phyloP scores from a whole-genome alignment of 2,329 filamentous ascomycete genomes.

The Paecilomyces fulvus region DNA sequence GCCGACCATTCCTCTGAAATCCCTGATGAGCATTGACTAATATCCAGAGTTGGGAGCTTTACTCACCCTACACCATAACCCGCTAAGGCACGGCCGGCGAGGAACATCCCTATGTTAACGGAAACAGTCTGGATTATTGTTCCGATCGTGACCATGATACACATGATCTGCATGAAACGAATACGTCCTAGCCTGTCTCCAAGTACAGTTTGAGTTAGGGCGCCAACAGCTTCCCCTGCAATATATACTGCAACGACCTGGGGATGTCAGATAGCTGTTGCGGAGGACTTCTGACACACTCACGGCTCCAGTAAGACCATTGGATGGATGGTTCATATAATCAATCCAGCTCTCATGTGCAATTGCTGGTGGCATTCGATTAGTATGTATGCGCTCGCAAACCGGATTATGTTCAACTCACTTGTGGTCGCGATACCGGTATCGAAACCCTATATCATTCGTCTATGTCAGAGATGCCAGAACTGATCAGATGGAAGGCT shows the following conservation, averaged over 20 bases:
- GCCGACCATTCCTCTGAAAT: constrained; percentile 37
- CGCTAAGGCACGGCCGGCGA: constrained; percentile 42
- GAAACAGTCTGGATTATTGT: constrained; percentile 47
- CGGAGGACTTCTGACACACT: constrained; percentile 4
- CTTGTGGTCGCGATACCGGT: constrained; percentile 54
- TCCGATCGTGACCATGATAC: constrained; percentile 47
- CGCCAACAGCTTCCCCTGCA: constrained; percentile 50
- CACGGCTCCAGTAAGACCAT: constrained; percentile 48
- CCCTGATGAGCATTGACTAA: neutral
- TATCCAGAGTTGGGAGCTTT: neutral
- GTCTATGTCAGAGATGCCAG: constrained; percentile 3
- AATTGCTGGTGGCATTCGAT: constrained; percentile 35
- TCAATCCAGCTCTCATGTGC: constrained; percentile 52
- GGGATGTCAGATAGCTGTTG: neutral
- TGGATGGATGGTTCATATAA: constrained; percentile 50
- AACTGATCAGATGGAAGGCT: neutral
- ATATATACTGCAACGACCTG: constrained; percentile 52
- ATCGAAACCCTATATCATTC: constrained; percentile 44
- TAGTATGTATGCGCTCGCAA: neutral
- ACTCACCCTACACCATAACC: constrained; percentile 40
- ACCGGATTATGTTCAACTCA: constrained; percentile 17
- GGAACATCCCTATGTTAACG: constrained; percentile 48
- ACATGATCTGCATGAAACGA: constrained; percentile 48
- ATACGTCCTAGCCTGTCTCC: constrained; percentile 47
- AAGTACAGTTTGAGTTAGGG: constrained; percentile 45